phyloP scores from a whole-genome alignment of 306 rosid species.

The Castanea mollissima region DNA sequence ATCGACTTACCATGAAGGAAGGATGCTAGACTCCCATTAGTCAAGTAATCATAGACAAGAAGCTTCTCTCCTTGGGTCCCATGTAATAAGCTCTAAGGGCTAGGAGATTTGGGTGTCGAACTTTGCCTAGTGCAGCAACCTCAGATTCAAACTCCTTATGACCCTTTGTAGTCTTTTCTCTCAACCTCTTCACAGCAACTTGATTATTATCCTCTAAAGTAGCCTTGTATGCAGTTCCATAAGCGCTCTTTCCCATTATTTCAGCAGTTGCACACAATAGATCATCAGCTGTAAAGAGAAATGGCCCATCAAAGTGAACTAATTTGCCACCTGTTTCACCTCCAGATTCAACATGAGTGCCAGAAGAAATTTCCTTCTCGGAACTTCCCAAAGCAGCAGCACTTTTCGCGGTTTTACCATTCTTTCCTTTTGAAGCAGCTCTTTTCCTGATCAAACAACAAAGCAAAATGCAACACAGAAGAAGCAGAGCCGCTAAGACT shows the following conservation, averaged over 20 bases:
- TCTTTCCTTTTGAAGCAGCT: slow-evolving; percentile 49
- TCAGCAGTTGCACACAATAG: slow-evolving; percentile 89
- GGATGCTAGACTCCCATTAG: slow-evolving; percentile 84
- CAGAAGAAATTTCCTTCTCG: slow-evolving; percentile 48
- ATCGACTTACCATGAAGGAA: slow-evolving; percentile 79
- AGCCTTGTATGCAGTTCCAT: slow-evolving; percentile 90
- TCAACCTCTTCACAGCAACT: slow-evolving; percentile 87
- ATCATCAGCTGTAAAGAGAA: slow-evolving; percentile 86
- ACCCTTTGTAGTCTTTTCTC: slow-evolving; percentile 83
- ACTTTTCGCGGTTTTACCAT: slow-evolving; percentile 37
- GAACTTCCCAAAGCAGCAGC: slow-evolving; percentile 36
- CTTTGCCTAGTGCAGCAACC: slow-evolving; percentile 75
- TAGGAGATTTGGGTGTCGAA: slow-evolving; percentile 66
- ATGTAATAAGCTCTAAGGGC: slow-evolving; percentile 86
- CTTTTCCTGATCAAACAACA: slow-evolving; percentile 68
- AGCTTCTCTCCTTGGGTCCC: slow-evolving; percentile 81
- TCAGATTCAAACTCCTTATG: slow-evolving; percentile 81
- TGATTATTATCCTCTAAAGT: slow-evolving; percentile 79
- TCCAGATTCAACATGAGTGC: slow-evolving; percentile 53
- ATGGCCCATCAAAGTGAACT: slow-evolving; percentile 92
- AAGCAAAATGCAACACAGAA: slow-evolving; percentile 70
- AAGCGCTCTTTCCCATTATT: slow-evolving; percentile 88
- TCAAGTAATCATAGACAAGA: slow-evolving; percentile 83
- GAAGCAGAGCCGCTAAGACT: slow-evolving; percentile 57
- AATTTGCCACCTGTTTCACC: slow-evolving; percentile 73